Evolutionary conservation across 768 basidiomycete species (phyloP).

Genomic region (Pulveroboletus frians): DNA sequence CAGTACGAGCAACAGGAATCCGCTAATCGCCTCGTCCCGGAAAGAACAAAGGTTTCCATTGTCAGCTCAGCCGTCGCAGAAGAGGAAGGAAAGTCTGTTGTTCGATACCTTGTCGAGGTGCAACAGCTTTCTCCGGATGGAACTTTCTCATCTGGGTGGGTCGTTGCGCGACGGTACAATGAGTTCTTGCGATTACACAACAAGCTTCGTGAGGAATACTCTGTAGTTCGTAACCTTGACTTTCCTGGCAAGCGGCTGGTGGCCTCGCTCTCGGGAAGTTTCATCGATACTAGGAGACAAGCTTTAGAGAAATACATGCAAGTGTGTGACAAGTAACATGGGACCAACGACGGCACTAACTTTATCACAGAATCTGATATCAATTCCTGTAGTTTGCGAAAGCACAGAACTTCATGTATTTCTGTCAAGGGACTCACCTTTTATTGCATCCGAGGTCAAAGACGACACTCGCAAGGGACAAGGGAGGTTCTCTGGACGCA

Average conservation of each 20-base stretch:
- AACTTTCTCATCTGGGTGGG: slow-evolving; percentile 81
- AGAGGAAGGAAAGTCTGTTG: slow-evolving; percentile 84
- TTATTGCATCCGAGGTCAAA: slow-evolving; percentile 52
- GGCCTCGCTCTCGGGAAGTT: slow-evolving; percentile 77
- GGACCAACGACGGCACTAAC: background rate
- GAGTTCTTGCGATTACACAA: slow-evolving; percentile 91
- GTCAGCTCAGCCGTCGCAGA: slow-evolving; percentile 78
- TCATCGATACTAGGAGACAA: slow-evolving; percentile 73
- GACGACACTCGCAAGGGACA: slow-evolving; percentile 38
- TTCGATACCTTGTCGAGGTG: slow-evolving; percentile 88
- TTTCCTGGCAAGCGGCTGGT: slow-evolving; percentile 95
- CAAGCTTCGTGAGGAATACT: slow-evolving; percentile 72
- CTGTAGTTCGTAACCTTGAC: slow-evolving; percentile 64
- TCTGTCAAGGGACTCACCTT: slow-evolving; percentile 83
- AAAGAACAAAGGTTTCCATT: slow-evolving; percentile 80
- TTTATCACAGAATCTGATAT: slow-evolving; percentile 56
- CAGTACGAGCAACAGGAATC: slow-evolving; percentile 94
- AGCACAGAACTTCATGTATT: slow-evolving; percentile 80
- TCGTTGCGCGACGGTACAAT: slow-evolving; percentile 89
- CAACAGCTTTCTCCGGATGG: slow-evolving; percentile 83
- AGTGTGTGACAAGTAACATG: slow-evolving; percentile 37
- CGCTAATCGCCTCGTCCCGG: slow-evolving; percentile 82
- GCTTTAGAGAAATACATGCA: slow-evolving; percentile 89
- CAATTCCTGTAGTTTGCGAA: slow-evolving; percentile 71
- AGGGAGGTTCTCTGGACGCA: slow-evolving; percentile 57